Evolutionary conservation across 148 eudicot species (phyloP).

Genomic region (Silene uniflora): DNA sequence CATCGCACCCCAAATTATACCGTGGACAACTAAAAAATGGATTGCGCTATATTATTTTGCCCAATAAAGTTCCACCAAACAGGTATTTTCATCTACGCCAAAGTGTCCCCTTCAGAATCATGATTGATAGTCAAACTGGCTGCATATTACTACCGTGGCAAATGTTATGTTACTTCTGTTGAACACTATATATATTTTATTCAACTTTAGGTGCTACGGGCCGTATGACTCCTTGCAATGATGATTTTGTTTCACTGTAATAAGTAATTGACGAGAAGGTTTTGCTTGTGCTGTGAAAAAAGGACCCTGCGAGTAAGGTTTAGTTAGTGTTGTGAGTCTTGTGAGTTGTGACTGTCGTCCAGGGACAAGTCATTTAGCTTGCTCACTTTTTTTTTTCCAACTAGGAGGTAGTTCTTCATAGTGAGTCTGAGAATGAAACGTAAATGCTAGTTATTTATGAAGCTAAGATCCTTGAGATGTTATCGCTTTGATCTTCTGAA

Average conservation of each 20-base stretch:
- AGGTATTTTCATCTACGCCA: slow-evolving; percentile 43
- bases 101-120: neutral
- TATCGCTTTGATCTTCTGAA: neutral
- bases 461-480: neutral
- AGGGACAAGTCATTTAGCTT: neutral
- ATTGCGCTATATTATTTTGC: slow-evolving; percentile 88
- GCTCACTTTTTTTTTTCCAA: neutral
- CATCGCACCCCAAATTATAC: slow-evolving; percentile 82
- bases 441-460: neutral
- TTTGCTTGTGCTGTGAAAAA: neutral
- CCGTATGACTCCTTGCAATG: neutral
- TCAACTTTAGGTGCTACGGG: neutral
- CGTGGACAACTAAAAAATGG: slow-evolving; percentile 91
- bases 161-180: neutral
- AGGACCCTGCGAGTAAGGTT: neutral
- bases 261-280: neutral
- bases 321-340: no score
- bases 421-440: neutral
- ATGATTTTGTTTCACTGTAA: neutral
- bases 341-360: no score
- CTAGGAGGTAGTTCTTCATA: neutral
- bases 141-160: neutral
- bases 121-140: neutral
- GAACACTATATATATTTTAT: neutral
- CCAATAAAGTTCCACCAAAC: slow-evolving; percentile 96